These are phyloP conservation scores for Colletotrichum sp. DNA, from an alignment of 2,329 filamentous ascomycete species.

Conservation along the genomic window DNA sequence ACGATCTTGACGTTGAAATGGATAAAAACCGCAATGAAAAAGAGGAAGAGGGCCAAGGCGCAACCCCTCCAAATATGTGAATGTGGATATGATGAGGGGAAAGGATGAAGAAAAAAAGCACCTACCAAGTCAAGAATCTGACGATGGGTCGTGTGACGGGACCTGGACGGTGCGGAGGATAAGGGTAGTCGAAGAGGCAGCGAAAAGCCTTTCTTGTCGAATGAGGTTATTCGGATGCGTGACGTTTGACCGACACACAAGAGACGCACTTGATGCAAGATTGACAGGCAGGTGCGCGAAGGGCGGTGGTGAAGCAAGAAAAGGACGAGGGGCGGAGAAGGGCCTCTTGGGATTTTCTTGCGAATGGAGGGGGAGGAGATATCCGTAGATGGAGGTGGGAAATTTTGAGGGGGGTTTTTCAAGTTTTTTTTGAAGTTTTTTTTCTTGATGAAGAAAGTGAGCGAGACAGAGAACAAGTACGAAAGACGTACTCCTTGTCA, in stretches of 20 bases:
- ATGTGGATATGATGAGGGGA: neutral
- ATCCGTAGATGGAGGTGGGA: conserved; percentile 20
- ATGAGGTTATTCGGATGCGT: conserved; percentile 13
- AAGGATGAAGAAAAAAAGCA: neutral
- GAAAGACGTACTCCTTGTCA: conserved; percentile 63
- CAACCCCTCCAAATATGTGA: neutral
- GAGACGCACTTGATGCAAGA: conserved; percentile 13
- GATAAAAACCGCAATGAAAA: neutral
- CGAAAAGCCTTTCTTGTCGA: conserved; percentile 13
- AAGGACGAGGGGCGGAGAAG: conserved; percentile 6
- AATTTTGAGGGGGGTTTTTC: conserved; percentile 53
- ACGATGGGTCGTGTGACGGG: conserved; percentile 11
- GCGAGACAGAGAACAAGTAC: conserved; percentile 66
- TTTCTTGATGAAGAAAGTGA: conserved; percentile 54
- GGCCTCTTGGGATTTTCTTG: conserved; percentile 12
- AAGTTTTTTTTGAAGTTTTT: conserved; percentile 65
- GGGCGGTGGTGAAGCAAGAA: conserved; percentile 21
- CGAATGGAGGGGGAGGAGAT: conserved; percentile 17
- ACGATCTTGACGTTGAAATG: neutral
- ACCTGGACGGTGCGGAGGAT: conserved; percentile 1
- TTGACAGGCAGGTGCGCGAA: conserved; percentile 21
- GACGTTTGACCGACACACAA: conserved; percentile 23
- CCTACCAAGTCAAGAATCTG: conserved; percentile 19
- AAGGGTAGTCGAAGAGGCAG: neutral
- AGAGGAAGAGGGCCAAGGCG: neutral